These are phyloP conservation scores for Plasmodium blacklocki DNA, from an alignment of 169 alveolate genomes.

Conservation along the genomic window DNA sequence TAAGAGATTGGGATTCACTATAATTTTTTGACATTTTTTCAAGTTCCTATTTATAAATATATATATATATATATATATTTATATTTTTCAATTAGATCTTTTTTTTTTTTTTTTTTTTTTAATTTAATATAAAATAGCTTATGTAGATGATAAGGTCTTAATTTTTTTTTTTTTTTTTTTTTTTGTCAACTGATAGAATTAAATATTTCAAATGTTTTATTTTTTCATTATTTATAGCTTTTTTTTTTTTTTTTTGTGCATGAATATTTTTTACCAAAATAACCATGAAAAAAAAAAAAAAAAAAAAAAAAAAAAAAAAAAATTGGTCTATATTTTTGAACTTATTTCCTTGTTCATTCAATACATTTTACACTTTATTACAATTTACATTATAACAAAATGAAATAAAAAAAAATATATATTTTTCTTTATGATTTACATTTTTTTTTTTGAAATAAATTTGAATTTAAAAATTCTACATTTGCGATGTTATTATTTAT, in stretches of 20 bases:
- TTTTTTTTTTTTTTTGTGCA: slow-evolving; percentile 22
- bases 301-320: slow-evolving; percentile 26
- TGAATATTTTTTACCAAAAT: neutral
- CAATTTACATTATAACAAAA: slow-evolving; percentile 2
- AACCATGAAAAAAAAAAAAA: neutral
- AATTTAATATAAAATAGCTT: neutral
- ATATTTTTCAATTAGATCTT: slow-evolving; percentile 19
- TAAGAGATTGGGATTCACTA: slow-evolving; percentile 37
- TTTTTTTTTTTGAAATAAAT: slow-evolving; percentile 1
- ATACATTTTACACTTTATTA: slow-evolving; percentile 15
- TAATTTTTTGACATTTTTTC: slow-evolving; percentile 56
- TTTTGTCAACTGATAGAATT: slow-evolving; percentile 12
- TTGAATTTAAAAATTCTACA: slow-evolving; percentile 9
- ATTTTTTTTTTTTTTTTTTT: slow-evolving; percentile 6
- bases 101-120: slow-evolving; percentile 18
- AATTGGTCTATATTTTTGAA: slow-evolving; percentile 18
- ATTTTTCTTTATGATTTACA: no score
- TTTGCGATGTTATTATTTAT: slow-evolving; percentile 39
- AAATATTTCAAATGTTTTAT: slow-evolving; percentile 3
- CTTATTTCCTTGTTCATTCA: slow-evolving; percentile 38
- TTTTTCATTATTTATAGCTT: slow-evolving; percentile 15
- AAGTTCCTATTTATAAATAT: slow-evolving; percentile 15
- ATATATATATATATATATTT: slow-evolving; percentile 7
- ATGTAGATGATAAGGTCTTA: no score
- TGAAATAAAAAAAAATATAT: slow-evolving; percentile 6